Base-by-base conservation (phyloP, 2,329 filamentous ascomycete genomes). In the Cercospora canescens region DNA sequence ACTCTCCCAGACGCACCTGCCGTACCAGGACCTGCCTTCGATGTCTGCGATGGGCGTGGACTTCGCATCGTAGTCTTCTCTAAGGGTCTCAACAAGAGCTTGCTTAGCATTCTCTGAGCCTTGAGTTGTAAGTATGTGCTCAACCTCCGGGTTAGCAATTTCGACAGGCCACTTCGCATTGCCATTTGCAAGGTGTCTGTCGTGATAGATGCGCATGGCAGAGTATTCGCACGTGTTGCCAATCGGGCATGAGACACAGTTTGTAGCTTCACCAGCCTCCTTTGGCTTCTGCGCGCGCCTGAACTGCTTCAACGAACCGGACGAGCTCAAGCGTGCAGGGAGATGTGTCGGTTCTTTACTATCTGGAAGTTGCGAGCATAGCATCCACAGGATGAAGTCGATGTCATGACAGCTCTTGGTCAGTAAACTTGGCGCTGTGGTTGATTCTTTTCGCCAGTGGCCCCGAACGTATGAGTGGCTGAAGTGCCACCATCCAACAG, bases 321-420 rank as follows among this genome's bases (percentile, higher is more conserved):
- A 86, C 0, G 93, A 97, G 1, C 88, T 86, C n/a, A 98, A 48
- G 85, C 1, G 85, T 87, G 6, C 87, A 0, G 94, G 94, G 0
- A 94, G 82, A 77, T 97, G 94, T 0, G 65, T 61, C 14, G 52
- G 26, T 26, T 71, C 69, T 80, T 75, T 73, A 1, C 82, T 74
- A 2, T 55, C 48, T 3, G 69, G 50, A 0, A 85, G 78, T 0
- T 92, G 91, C 0, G 91, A 92, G 75, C 90, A 94, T 11, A 98
- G 85, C 55, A 98, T 81, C 95, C 95, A 99, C 16, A 98, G 83
- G 4, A 98, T 81, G 64, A 98, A 88, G 76, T 99, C 95, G 58
- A 99, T 91, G 73, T 99, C 95, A 74, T 99, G 95, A 72, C 95
- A 98, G 66, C 92, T 96, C 80, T 98, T 99, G 2, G 94, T 97